Base-by-base conservation (phyloP, 805 yeast genomes). In the Saccharomycopsis microspora region DNA sequence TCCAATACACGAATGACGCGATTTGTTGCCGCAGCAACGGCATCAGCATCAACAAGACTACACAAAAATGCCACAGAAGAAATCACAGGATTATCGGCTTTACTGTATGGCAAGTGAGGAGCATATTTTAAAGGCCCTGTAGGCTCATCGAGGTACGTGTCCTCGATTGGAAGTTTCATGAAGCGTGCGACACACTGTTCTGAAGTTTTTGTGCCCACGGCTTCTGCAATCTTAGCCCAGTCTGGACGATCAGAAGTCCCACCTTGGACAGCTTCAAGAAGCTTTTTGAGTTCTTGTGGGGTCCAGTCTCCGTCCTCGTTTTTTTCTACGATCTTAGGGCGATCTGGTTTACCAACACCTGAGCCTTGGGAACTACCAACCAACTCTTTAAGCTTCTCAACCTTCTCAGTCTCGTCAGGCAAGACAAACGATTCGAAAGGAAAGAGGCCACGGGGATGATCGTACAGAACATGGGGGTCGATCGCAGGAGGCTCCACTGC, bases 81-180 rank as follows among this genome's bases (percentile, higher is more conserved):
- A 68, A 93, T 73, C 3, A 93, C 88, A 2, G 99, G 98, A 63
- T 93, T 93, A 56, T 93, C 97, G 32, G 82, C 77, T 41, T 86
- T 76, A 36, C 86, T 77, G 44, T 85, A 82, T 9, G 97, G 96
- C 44, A 90, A 71, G 61, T 86, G 83, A 3, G 94, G 82, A 4
- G 90, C 81, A 62, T 75, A 87, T 59, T 81, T 84, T 54, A 89
- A 71, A 9, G 95, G 85, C 0, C 93, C 89, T 19, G 83, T 61
- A 35, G 74, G 70, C 7, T 68, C 67, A 42, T 55, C 58, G 53
- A 79, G 64, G 58, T 74, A 84, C 48, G 73, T 67, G 62, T 87
- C 95, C 60, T 88, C 96, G 53, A 85, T 81, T 19, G 95, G 93
- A 51, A 86, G 64, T 54, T 79, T 78, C 49, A 89, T 67, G 62